Evolutionary conservation across 345 rosid genomes (phyloP).

Genomic region (Populus pruinosa): DNA sequence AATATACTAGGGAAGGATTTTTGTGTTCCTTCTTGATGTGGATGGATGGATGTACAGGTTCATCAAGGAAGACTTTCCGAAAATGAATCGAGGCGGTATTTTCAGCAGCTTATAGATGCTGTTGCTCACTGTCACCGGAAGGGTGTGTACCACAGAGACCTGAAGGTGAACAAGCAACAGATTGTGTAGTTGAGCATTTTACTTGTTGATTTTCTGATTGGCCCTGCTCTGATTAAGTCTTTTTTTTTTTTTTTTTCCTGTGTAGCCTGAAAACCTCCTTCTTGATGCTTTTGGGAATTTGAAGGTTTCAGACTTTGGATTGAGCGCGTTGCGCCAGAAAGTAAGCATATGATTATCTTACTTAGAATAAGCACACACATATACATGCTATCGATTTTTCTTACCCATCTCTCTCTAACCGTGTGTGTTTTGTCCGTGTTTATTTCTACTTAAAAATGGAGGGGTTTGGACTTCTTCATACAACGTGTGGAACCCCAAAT

Average conservation of each 20-base stretch:
- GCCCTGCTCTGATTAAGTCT: conserved; percentile 13
- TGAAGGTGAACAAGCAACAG: conserved; percentile 49
- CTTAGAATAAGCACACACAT: not conserved
- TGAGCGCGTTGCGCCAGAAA: conserved; percentile 65
- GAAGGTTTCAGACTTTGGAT: conserved; percentile 81
- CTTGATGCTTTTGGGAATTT: conserved; percentile 59
- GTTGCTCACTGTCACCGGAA: conserved; percentile 79
- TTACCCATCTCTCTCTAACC: not conserved
- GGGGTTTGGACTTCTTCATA: conserved; percentile 69
- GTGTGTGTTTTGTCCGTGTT: not conserved
- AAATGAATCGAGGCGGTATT: conserved; percentile 66
- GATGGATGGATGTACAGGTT: conserved; percentile 37
- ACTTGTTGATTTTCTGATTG: conserved; percentile 7
- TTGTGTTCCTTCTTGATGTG: not conserved
- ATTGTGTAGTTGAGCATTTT: not conserved
- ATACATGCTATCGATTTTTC: not conserved
- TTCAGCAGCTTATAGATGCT: conserved; percentile 93
- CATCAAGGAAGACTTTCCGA: conserved; percentile 65
- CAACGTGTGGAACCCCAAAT: conserved; percentile 96
- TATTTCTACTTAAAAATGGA: conserved; percentile 20
- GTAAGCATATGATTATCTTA: conserved; percentile 30
- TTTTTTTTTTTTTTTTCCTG: conserved; percentile 8
- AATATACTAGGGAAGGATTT: not conserved
- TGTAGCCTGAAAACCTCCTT: conserved; percentile 74
- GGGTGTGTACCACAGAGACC: conserved; percentile 92